Evolutionary conservation across 2,329 filamentous ascomycete species (phyloP).

Genomic region (Thielaviopsis musarum): DNA sequence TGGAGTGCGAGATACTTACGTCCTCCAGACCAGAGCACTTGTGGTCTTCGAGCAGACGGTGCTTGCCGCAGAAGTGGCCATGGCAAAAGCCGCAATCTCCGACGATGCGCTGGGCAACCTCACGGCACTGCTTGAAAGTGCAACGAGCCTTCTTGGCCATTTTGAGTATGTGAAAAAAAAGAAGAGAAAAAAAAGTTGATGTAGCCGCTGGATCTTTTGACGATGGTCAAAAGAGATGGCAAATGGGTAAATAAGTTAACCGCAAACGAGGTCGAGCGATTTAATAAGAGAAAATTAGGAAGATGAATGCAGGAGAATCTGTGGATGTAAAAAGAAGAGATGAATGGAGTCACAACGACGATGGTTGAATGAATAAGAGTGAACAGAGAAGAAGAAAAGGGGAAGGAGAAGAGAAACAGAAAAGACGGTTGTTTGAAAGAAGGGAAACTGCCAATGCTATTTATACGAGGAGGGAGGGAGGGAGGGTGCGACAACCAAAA

Average conservation of each 20-base stretch:
- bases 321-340: not conserved
- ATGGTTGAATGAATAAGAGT: not conserved
- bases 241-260: not conserved
- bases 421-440: not conserved
- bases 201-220: not conserved
- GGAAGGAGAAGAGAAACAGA: conserved; percentile 1
- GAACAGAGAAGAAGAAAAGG: not conserved
- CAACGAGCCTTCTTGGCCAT: conserved; percentile 72
- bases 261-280: no score
- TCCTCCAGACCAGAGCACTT: conserved; percentile 86
- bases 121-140: conserved; percentile 76
- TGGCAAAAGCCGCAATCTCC: conserved; percentile 93
- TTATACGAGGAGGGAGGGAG: conserved; percentile 1
- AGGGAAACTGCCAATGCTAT: not conserved
- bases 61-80: conserved; percentile 87
- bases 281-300: no score
- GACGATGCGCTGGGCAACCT: conserved; percentile 77
- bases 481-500: not conserved
- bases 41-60: conserved; percentile 85
- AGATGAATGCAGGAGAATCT: not conserved
- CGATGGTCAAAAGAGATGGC: not conserved
- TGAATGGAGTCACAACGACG: not conserved
- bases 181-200: not conserved
- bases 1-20: conserved; percentile 32
- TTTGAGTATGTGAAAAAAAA: conserved; percentile 13